These are phyloP conservation scores for Styphnolobium japonicum DNA, from an alignment of 306 rosid species.

Conservation along the genomic window DNA sequence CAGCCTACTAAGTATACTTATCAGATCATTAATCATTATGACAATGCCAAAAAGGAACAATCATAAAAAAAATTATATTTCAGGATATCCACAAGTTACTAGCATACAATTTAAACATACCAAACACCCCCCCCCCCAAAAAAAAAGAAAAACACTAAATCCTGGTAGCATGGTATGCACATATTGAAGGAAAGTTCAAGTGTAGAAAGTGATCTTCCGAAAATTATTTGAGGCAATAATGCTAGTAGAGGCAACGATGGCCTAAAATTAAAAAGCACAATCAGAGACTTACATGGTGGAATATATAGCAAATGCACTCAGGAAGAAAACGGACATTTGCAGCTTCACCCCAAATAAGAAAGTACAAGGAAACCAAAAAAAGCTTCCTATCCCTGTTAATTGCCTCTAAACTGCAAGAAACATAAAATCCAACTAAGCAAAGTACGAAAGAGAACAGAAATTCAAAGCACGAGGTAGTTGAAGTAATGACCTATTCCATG, in stretches of 20 bases:
- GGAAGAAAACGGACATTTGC: conserved; percentile 99
- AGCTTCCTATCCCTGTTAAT: conserved; percentile 86
- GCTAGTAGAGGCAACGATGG: neutral
- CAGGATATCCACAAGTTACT: neutral
- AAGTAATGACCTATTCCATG: conserved; percentile 80
- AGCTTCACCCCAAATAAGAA: conserved; percentile 99
- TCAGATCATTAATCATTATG: neutral
- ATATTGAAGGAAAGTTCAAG: neutral
- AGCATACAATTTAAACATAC: neutral
- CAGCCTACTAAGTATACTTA: neutral
- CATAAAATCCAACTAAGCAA: conserved; percentile 26
- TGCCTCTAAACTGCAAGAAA: conserved; percentile 76
- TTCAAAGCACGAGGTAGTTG: conserved; percentile 28
- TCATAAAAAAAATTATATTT: neutral
- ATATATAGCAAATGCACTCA: conserved; percentile 93
- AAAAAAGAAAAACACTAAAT: neutral
- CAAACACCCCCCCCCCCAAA: neutral
- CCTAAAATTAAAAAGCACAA: neutral
- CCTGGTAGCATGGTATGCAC: neutral
- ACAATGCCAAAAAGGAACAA: neutral
- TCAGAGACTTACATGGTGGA: conserved; percentile 77
- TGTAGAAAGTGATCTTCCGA: neutral
- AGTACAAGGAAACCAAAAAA: conserved; percentile 77
- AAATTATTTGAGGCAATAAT: neutral
- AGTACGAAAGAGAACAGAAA: conserved; percentile 12